phyloP scores from a whole-genome alignment of 2,329 filamentous ascomycete species.

The Stagonosporopsis tanaceti region DNA sequence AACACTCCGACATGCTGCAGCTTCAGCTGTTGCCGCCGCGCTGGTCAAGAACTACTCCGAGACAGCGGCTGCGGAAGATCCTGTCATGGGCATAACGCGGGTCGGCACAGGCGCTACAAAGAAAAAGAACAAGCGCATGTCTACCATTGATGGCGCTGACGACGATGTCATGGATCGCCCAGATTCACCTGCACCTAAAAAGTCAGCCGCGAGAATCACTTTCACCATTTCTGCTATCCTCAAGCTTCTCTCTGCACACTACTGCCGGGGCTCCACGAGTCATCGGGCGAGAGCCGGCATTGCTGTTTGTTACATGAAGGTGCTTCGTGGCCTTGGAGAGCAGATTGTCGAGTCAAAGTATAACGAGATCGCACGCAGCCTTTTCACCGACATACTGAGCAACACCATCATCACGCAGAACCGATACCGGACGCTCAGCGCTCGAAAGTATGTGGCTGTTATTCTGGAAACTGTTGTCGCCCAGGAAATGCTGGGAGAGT shows the following conservation, averaged over 20 bases:
- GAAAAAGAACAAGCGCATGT: conserved; percentile 77
- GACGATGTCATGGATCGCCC: conserved; percentile 73
- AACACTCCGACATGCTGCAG: conserved; percentile 83
- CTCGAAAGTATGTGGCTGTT: conserved; percentile 82
- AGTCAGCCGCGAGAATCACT: conserved; percentile 72
- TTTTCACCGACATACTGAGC: conserved; percentile 82
- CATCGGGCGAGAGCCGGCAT: conserved; percentile 84
- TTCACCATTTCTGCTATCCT: conserved; percentile 81
- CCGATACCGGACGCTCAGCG: conserved; percentile 84
- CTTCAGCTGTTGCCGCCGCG: conserved; percentile 82
- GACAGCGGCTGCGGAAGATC: conserved; percentile 50
- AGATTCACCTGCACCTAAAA: conserved; percentile 78
- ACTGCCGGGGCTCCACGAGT: conserved; percentile 77
- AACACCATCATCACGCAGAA: conserved; percentile 80
- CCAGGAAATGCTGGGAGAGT: conserved; percentile 83
- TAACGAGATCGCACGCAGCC: conserved; percentile 77
- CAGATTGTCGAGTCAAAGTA: conserved; percentile 86
- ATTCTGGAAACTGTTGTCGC: conserved; percentile 86
- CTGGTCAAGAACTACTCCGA: conserved; percentile 83
- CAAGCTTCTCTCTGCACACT: conserved; percentile 80
- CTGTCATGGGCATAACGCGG: conserved; percentile 57
- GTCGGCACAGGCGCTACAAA: conserved; percentile 58
- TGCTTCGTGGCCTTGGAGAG: conserved; percentile 80
- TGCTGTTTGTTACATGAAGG: conserved; percentile 83
- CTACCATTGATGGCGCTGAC: conserved; percentile 71